Evolutionary conservation across 2,329 filamentous ascomycete genomes (phyloP).

Genomic region (Cadophora luteo-olivacea): DNA sequence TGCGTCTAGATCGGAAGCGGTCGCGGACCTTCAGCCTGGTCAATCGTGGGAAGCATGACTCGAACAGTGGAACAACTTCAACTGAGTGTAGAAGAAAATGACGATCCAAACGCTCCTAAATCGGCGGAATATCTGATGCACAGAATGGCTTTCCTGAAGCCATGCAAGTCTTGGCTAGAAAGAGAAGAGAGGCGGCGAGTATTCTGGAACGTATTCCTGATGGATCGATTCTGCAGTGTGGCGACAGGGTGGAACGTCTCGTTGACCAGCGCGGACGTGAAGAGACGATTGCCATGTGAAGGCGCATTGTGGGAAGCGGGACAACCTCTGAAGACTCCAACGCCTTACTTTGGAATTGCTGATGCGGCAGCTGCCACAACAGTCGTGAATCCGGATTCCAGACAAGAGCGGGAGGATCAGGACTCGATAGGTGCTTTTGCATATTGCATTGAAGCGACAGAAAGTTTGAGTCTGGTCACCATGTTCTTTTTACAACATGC

Average conservation of each 20-base stretch:
- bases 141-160: constrained; percentile 45
- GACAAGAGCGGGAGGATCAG: constrained; percentile 38
- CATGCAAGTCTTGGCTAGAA: constrained; percentile 44
- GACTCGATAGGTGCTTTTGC: constrained; percentile 45
- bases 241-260: constrained; percentile 47
- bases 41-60: constrained; percentile 46
- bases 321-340: constrained; percentile 37
- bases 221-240: constrained; percentile 48
- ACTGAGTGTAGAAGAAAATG: constrained; percentile 35
- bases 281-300: constrained; percentile 47
- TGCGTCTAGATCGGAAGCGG: constrained; percentile 42
- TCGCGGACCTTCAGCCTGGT: constrained; percentile 42
- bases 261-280: constrained; percentile 45
- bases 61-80: constrained; percentile 46
- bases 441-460: constrained; percentile 45
- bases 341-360: constrained; percentile 51
- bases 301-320: constrained; percentile 44
- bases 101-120: constrained; percentile 5
- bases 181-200: constrained; percentile 47
- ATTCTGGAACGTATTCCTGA: constrained; percentile 48
- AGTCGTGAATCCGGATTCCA: constrained; percentile 25
- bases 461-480: constrained; percentile 46
- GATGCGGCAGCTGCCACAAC: constrained; percentile 40
- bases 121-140: constrained; percentile 44
- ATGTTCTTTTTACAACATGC: constrained; percentile 47